Conservation (phyloP, 345 rosid species). For the Populus davidiana region DNA sequence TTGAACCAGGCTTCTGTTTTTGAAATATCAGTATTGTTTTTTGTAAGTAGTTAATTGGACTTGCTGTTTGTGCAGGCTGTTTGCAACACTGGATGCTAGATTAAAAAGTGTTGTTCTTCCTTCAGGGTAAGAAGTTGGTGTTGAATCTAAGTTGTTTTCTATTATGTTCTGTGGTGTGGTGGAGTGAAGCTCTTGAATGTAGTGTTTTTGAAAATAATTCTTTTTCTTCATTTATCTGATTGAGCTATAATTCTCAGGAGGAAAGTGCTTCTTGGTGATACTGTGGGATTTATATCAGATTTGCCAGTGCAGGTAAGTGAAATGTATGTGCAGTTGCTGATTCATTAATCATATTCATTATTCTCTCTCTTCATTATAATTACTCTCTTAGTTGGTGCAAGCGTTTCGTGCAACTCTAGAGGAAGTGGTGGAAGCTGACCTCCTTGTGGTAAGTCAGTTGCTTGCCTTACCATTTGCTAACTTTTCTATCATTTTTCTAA, state of each 20-base stretch:
- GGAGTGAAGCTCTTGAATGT: not conserved
- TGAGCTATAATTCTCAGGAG: slow-evolving; percentile 46
- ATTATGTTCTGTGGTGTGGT: slow-evolving; percentile 3
- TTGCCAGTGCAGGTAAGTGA: slow-evolving; percentile 77
- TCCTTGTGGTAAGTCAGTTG: slow-evolving; percentile 65
- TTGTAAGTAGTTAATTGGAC: slow-evolving; percentile 10
- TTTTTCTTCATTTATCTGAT: slow-evolving; percentile 9
- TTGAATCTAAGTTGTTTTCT: not conserved
- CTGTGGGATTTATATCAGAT: slow-evolving; percentile 96
- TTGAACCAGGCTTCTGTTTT: slow-evolving; percentile 1
- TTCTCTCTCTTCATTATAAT: slow-evolving; percentile 4
- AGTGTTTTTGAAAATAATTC: not conserved
- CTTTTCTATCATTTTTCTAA: not conserved
- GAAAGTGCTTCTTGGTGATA: slow-evolving; percentile 81
- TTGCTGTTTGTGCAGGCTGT: slow-evolving; percentile 46
- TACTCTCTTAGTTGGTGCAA: slow-evolving; percentile 61
- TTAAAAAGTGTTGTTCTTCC: slow-evolving; percentile 67
- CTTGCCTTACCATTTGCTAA: not conserved
- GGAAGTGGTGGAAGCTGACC: slow-evolving; percentile 91
- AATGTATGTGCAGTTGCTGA: not conserved
- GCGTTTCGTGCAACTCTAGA: slow-evolving; percentile 95
- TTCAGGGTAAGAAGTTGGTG: slow-evolving; percentile 52
- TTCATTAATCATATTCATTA: slow-evolving; percentile 5
- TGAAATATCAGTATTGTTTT: slow-evolving; percentile 3
- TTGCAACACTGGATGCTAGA: slow-evolving; percentile 82